phyloP scores from a whole-genome alignment of 768 basidiomycete species.

The Porpolomopsis calyptriformis region DNA sequence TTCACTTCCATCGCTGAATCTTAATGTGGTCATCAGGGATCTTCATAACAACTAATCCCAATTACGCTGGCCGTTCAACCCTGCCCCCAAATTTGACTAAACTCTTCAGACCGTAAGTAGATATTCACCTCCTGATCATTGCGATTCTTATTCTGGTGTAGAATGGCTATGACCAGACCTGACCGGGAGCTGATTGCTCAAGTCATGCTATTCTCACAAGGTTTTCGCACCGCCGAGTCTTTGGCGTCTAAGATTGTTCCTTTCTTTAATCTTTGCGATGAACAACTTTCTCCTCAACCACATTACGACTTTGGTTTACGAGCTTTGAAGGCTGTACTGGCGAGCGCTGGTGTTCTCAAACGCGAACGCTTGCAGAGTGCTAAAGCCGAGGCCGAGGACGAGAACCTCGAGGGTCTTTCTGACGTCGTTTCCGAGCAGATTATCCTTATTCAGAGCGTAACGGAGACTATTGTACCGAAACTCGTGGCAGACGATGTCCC shows the following conservation, averaged over 20 bases:
- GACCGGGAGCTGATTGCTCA: constrained; percentile 98
- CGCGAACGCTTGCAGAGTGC: constrained; percentile 65
- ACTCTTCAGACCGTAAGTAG: constrained; percentile 78
- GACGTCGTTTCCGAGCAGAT: constrained; percentile 82
- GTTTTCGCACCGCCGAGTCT: constrained; percentile 94
- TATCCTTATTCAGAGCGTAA: constrained; percentile 95
- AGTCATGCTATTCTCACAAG: constrained; percentile 99
- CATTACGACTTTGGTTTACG: constrained; percentile 99
- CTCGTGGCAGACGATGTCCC: constrained; percentile 96
- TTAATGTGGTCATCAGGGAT: too few relatives aligned
- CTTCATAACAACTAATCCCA: constrained; percentile 98
- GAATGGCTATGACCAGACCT: constrained; percentile 98
- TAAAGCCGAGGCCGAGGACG: constrained; percentile 30
- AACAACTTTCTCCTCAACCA: constrained; percentile 92
- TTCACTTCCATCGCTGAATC: neutral
- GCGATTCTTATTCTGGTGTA: constrained; percentile 22
- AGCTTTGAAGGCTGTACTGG: constrained; percentile 90
- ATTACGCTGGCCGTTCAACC: constrained; percentile 94
- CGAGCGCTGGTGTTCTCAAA: constrained; percentile 96
- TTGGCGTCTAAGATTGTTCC: constrained; percentile 98
- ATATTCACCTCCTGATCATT: neutral
- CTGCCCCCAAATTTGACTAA: constrained; percentile 84
- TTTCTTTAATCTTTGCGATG: constrained; percentile 97
- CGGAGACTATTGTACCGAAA: constrained; percentile 97
- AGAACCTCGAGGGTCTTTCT: constrained; percentile 45